phyloP scores from a whole-genome alignment of 225 moss, liverwort and hornwort genomes.

The Thuidium tamariscinum region DNA sequence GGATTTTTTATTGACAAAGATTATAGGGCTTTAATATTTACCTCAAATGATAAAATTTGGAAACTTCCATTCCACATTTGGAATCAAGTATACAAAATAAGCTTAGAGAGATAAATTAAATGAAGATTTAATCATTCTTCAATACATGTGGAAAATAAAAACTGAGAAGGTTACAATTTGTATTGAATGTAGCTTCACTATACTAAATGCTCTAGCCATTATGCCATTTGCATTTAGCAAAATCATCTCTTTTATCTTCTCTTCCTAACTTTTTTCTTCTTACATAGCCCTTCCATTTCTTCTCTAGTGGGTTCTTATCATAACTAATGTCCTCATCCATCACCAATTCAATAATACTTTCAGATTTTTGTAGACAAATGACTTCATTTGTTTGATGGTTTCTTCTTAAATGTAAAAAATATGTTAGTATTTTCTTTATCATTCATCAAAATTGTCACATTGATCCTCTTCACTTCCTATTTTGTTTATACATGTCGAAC shows the following conservation, averaged over 20 bases:
- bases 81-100: rapidly evolving
- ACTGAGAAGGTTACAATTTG: background rate
- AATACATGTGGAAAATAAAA: background rate
- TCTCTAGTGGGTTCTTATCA: no score
- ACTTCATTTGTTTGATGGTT: background rate
- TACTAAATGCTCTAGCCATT: background rate
- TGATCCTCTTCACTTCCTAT: no score
- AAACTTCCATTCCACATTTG: background rate
- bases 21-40: background rate
- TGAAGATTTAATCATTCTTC: rapidly evolving
- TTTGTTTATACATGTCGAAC: no score
- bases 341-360: background rate
- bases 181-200: background rate
- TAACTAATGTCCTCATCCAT: background rate
- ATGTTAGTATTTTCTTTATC: background rate
- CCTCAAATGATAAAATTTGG: background rate
- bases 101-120: background rate
- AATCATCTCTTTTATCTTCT: background rate
- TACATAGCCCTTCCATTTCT: background rate
- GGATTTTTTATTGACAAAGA: background rate
- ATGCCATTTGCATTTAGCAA: no score
- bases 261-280: background rate
- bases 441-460: no score
- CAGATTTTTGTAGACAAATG: background rate
- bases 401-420: background rate